A percentile compares a stretch with the other conserved stretches of the same genome.
These are phyloP conservation scores for Ramaria rubella DNA, from an alignment of 768 basidiomycete species.

Conservation along the genomic window DNA sequence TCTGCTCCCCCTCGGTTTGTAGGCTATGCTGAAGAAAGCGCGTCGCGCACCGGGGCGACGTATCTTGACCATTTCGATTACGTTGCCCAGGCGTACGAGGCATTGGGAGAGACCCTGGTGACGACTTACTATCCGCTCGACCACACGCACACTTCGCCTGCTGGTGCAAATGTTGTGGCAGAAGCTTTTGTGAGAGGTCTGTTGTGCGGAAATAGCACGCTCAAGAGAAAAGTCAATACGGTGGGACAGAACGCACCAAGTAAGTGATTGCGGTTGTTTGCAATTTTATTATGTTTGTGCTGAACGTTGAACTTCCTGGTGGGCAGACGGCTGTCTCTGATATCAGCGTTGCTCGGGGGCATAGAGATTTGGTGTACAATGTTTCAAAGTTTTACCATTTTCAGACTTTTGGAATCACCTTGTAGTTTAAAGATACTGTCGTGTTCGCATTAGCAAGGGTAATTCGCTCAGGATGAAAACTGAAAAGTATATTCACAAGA, in stretches of 20 bases:
- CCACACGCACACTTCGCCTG: slow-evolving; percentile 39
- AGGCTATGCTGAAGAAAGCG: slow-evolving; percentile 36
- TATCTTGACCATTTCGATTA: slow-evolving; percentile 45
- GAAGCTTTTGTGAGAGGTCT: slow-evolving; percentile 42
- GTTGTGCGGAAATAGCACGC: slow-evolving; percentile 25
- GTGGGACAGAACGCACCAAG: not conserved
- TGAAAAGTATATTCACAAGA: no score
- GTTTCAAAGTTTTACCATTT: no score
- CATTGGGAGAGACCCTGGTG: slow-evolving; percentile 32
- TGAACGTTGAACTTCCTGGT: no score
- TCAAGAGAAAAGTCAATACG: not conserved
- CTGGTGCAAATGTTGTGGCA: slow-evolving; percentile 42
- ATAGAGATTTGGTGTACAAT: no score
- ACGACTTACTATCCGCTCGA: slow-evolving; percentile 40
- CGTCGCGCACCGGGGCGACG: slow-evolving; percentile 29
- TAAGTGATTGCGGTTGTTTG: no score
- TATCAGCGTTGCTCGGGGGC: no score
- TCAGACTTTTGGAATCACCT: no score
- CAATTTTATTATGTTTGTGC: no score
- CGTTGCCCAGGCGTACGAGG: slow-evolving; percentile 36
- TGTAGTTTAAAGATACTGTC: no score
- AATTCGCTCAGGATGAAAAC: no score
- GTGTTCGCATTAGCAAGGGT: no score
- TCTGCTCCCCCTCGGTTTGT: slow-evolving; percentile 39
- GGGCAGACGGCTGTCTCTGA: no score